Percentiles rank a stretch among this genome's conserved stretches.
phyloP scores from a whole-genome alignment of 2,329 filamentous ascomycete species.

The Neurospora sp. region DNA sequence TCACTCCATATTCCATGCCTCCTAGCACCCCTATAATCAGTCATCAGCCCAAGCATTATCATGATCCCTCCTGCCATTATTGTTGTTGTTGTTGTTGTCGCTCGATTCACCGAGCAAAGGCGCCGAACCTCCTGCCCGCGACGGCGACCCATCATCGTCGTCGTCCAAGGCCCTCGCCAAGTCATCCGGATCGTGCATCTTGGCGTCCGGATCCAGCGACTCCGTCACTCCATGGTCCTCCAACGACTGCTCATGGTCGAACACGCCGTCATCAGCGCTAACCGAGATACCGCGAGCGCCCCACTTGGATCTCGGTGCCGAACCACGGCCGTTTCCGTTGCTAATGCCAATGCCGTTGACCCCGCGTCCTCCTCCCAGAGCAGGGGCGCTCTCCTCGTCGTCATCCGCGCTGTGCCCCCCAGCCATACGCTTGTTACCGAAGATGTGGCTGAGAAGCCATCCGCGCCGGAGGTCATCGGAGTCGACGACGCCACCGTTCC shows the following conservation, averaged over 20 bases:
- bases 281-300: slow-evolving; percentile 56
- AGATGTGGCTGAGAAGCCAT: slow-evolving; percentile 72
- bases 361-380: slow-evolving; percentile 26
- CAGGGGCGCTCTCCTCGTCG: slow-evolving; percentile 51
- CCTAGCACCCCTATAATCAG: slow-evolving; percentile 27
- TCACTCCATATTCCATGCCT: slow-evolving; percentile 11
- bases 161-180: slow-evolving; percentile 49
- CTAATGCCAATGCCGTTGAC: slow-evolving; percentile 9
- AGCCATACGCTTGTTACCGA: slow-evolving; percentile 43
- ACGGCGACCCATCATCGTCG: slow-evolving; percentile 36
- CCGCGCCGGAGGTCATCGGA: slow-evolving; percentile 78
- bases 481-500: slow-evolving; percentile 80
- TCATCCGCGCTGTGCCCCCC: slow-evolving; percentile 36
- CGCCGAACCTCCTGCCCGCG: background rate
- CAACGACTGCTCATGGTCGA: slow-evolving; percentile 33
- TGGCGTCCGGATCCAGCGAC: slow-evolving; percentile 49
- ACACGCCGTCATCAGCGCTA: slow-evolving; percentile 52
- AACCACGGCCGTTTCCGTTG: slow-evolving; percentile 20
- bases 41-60: background rate
- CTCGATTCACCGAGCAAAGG: background rate
- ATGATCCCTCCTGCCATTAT: background rate
- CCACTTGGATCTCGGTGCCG: slow-evolving; percentile 44
- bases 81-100: background rate
- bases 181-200: slow-evolving; percentile 58
- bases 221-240: slow-evolving; percentile 32